These are phyloP conservation scores for Cadophora sp. DNA, from an alignment of 2,329 filamentous ascomycete species.

Conservation along the genomic window DNA sequence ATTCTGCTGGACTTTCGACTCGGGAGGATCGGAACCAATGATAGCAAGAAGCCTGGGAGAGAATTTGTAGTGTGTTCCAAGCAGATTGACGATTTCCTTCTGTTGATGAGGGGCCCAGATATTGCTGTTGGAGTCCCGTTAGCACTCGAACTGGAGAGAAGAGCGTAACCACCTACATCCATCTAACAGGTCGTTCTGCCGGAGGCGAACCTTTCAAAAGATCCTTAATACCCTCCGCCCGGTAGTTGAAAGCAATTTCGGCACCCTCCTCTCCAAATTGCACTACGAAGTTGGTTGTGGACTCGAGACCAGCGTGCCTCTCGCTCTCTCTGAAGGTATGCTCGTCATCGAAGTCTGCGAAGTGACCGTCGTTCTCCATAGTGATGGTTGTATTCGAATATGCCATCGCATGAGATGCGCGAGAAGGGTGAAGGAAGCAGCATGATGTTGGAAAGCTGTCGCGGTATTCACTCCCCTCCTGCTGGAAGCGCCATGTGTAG, in stretches of 20 bases:
- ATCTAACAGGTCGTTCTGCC: constrained; percentile 62
- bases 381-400: constrained; percentile 15
- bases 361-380: constrained; percentile 34
- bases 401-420: constrained; percentile 10
- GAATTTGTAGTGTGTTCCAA: constrained; percentile 71
- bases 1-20: constrained; percentile 25
- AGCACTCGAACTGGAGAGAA: constrained; percentile 17
- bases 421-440: constrained; percentile 19
- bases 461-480: constrained; percentile 3
- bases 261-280: constrained; percentile 65
- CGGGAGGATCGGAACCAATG: constrained; percentile 63
- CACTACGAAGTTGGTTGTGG: constrained; percentile 66
- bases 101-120: constrained; percentile 73
- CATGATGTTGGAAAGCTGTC: constrained; percentile 27
- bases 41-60: constrained; percentile 69
- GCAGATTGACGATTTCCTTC: constrained; percentile 56
- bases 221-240: constrained; percentile 49
- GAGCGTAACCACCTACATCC: constrained; percentile 63
- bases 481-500: constrained; percentile 24
- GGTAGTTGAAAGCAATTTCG: constrained; percentile 62
- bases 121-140: constrained; percentile 55
- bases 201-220: constrained; percentile 47
- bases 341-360: constrained; percentile 58
- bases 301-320: constrained; percentile 48
- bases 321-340: constrained; percentile 54